phyloP scores from a whole-genome alignment of 805 yeast genomes.

The Candida tibetensis region DNA sequence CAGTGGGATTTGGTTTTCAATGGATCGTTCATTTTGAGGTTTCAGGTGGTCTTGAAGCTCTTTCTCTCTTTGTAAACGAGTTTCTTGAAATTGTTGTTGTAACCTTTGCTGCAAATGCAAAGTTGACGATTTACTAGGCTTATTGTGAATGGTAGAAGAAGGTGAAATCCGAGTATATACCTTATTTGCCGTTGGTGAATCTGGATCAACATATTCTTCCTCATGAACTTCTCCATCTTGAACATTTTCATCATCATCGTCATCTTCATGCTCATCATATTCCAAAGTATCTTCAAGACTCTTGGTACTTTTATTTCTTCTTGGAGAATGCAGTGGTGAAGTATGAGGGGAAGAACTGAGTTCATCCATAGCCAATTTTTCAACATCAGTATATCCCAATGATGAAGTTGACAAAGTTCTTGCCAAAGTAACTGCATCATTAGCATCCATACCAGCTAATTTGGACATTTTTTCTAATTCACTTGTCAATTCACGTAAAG shows the following conservation, averaged over 20 bases:
- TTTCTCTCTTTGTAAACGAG: slow-evolving; percentile 13
- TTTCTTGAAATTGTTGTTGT: slow-evolving; percentile 16
- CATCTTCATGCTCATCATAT: neutral
- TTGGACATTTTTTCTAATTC: slow-evolving; percentile 74
- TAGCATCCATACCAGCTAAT: slow-evolving; percentile 72
- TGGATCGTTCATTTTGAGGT: too few species aligned
- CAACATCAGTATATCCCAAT: slow-evolving; percentile 54
- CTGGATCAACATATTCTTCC: slow-evolving; percentile 13
- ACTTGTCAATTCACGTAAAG: slow-evolving; percentile 66
- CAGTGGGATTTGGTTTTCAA: neutral
- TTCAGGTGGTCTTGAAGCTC: slow-evolving; percentile 17
- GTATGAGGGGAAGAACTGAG: slow-evolving; percentile 8
- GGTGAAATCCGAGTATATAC: slow-evolving; percentile 4
- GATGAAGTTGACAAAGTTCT: slow-evolving; percentile 73
- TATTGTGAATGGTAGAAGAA: slow-evolving; percentile 1
- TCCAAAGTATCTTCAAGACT: neutral
- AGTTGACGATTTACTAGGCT: slow-evolving; percentile 9
- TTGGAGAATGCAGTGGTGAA: slow-evolving; percentile 12
- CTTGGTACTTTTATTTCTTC: slow-evolving; percentile 1
- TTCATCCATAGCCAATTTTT: slow-evolving; percentile 26
- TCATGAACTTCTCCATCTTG: slow-evolving; percentile 6
- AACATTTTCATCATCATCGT: neutral
- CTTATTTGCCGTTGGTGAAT: slow-evolving; percentile 12
- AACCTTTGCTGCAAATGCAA: slow-evolving; percentile 16
- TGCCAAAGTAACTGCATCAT: slow-evolving; percentile 81